Evolutionary conservation across 2,329 filamentous ascomycete genomes (phyloP).

Genomic region (Claviceps purpurea): DNA sequence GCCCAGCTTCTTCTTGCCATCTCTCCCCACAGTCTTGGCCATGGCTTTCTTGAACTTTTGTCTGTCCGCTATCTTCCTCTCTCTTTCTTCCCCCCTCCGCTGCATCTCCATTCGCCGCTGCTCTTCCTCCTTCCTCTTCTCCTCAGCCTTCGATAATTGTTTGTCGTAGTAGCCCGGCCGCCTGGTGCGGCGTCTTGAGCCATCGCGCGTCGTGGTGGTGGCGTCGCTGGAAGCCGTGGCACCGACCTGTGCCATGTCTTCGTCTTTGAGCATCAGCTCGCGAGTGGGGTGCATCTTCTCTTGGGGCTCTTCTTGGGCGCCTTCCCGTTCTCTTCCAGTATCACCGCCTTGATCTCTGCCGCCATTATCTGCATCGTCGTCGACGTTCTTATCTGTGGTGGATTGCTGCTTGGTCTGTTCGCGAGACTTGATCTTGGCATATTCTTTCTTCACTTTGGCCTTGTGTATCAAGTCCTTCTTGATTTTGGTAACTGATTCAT

Average conservation of each 20-base stretch:
- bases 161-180: conserved; percentile 51
- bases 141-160: conserved; percentile 38
- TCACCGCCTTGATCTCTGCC: conserved; percentile 6
- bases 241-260: conserved; percentile 21
- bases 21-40: conserved; percentile 60
- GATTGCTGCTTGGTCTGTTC: conserved; percentile 18
- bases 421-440: conserved; percentile 65
- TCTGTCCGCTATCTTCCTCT: conserved; percentile 51
- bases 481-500: conserved; percentile 56
- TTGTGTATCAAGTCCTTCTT: conserved; percentile 83
- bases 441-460: conserved; percentile 85
- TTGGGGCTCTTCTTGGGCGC: neutral
- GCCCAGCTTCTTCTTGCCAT: conserved; percentile 68
- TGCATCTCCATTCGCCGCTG: conserved; percentile 27
- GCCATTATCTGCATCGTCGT: conserved; percentile 8
- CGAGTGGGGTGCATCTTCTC: conserved; percentile 23
- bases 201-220: conserved; percentile 13
- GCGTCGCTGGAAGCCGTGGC: conserved; percentile 5
- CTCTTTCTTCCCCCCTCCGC: conserved; percentile 46
- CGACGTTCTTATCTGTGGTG: conserved; percentile 7
- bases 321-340: conserved; percentile 7
- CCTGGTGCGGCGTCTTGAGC: conserved; percentile 21
- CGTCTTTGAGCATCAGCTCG: conserved; percentile 27
- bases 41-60: conserved; percentile 52
- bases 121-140: conserved; percentile 28